These are phyloP conservation scores for Cladorrhinum sp. DNA, from an alignment of 2,329 filamentous ascomycete genomes.

Conservation along the genomic window DNA sequence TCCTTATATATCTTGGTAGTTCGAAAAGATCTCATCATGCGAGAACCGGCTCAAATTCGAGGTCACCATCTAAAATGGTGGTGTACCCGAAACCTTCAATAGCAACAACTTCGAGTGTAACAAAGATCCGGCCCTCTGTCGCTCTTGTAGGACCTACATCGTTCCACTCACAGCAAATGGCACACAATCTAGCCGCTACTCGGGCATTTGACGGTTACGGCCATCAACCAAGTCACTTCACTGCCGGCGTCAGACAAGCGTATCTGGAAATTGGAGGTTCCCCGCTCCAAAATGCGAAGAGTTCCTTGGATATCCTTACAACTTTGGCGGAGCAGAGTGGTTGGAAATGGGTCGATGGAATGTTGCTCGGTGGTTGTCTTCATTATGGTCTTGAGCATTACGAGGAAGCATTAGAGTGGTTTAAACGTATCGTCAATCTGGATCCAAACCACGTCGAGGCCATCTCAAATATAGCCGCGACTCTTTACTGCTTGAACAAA, in stretches of 20 bases:
- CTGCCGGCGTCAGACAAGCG: conserved; percentile 17
- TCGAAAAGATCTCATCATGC: conserved; percentile 48
- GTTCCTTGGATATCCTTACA: conserved; percentile 69
- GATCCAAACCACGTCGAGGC: conserved; percentile 79
- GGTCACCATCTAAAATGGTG: conserved; percentile 45
- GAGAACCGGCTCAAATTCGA: conserved; percentile 38
- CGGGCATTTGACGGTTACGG: conserved; percentile 21
- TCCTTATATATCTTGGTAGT: conserved; percentile 63
- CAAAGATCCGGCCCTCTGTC: conserved; percentile 10
- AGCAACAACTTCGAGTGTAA: conserved; percentile 22
- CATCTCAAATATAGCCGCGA: conserved; percentile 88
- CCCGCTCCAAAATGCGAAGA: conserved; percentile 56
- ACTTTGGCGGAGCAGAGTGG: conserved; percentile 73
- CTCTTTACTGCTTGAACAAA: conserved; percentile 77
- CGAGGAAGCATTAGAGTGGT: conserved; percentile 72
- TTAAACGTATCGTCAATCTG: conserved; percentile 58
- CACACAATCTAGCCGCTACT: conserved; percentile 23
- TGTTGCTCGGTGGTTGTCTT: conserved; percentile 85
- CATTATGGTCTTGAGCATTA: conserved; percentile 88
- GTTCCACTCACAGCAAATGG: conserved; percentile 23
- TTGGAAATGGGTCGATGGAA: conserved; percentile 91
- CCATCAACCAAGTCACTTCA: conserved; percentile 13
- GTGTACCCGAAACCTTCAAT: conserved; percentile 55
- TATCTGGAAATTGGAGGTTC: conserved; percentile 32
- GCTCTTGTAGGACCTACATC: conserved; percentile 12